phyloP scores from a whole-genome alignment of 148 eudicot species.

The Linanthus parryae region DNA sequence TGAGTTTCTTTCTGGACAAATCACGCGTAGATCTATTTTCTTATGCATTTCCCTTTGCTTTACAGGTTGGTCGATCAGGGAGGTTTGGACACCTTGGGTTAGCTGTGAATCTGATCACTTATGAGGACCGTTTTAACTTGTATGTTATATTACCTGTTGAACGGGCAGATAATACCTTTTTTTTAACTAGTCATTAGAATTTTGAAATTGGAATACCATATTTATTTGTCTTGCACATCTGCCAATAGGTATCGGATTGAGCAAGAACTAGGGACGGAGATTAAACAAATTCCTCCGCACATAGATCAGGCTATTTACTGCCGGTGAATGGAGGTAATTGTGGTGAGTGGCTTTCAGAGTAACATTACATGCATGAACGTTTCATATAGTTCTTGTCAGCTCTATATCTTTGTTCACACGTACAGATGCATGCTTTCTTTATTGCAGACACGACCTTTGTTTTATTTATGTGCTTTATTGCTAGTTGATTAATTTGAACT shows the following conservation, averaged over 20 bases:
- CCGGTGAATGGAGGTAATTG: conserved; percentile 18
- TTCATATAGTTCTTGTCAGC: too few relatives aligned
- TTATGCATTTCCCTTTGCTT: neutral
- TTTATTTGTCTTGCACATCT: neutral
- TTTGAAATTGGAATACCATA: neutral
- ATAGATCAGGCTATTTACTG: conserved; percentile 90
- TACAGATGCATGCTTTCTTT: too few relatives aligned
- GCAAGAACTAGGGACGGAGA: conserved; percentile 94
- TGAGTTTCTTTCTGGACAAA: neutral
- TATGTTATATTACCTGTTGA: conserved; percentile 21
- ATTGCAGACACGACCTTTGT: too few relatives aligned
- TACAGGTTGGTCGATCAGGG: conserved; percentile 90
- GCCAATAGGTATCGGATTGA: conserved; percentile 76
- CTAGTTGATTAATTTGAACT: too few relatives aligned
- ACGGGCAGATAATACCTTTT: neutral
- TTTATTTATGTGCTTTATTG: too few relatives aligned
- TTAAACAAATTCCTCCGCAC: conserved; percentile 90
- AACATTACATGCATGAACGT: too few relatives aligned
- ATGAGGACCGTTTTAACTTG: conserved; percentile 92
- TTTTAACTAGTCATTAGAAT: too few relatives aligned
- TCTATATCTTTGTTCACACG: too few relatives aligned
- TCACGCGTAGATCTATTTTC: neutral
- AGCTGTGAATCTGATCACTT: conserved; percentile 86
- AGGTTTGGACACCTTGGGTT: conserved; percentile 89
- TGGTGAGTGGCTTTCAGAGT: conserved; percentile 21